Evolutionary conservation across 1,139 yeast genomes (phyloP).

Genomic region (Pichia sp.): DNA sequence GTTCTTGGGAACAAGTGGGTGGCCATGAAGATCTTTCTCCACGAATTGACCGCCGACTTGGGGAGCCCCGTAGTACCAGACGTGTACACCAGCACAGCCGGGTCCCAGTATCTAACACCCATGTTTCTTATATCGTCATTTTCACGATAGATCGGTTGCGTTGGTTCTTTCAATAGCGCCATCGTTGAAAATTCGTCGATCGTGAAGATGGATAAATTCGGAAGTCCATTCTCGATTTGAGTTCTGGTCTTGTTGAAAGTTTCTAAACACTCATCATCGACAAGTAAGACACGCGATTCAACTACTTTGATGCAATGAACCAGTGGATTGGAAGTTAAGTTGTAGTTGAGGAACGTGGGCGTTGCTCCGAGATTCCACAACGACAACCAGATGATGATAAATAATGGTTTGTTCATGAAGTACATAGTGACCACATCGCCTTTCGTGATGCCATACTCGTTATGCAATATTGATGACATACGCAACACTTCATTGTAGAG

Average conservation of each 20-base stretch:
- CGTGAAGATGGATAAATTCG: slow-evolving; percentile 37
- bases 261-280: slow-evolving; percentile 60
- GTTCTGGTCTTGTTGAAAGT: slow-evolving; percentile 53
- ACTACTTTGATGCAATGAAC: slow-evolving; percentile 78
- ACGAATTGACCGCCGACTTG: slow-evolving; percentile 89
- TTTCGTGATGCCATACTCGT: slow-evolving; percentile 60
- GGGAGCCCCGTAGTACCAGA: slow-evolving; percentile 97
- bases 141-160: slow-evolving; percentile 52
- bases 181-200: slow-evolving; percentile 52
- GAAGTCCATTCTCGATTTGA: slow-evolving; percentile 40
- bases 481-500: slow-evolving; percentile 61
- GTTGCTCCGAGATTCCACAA: slow-evolving; percentile 88
- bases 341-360: slow-evolving; percentile 85
- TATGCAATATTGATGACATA: slow-evolving; percentile 59
- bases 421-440: slow-evolving; percentile 74
- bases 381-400: slow-evolving; percentile 76
- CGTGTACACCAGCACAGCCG: slow-evolving; percentile 78
- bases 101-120: slow-evolving; percentile 51
- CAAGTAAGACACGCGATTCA: slow-evolving; percentile 58
- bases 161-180: slow-evolving; percentile 38
- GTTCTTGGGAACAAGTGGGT: slow-evolving; percentile 66
- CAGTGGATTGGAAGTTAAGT: slow-evolving; percentile 67
- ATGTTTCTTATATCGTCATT: slow-evolving; percentile 54
- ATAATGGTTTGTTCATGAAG: slow-evolving; percentile 80
- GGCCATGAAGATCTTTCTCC: slow-evolving; percentile 80